Evolutionary conservation across 2,329 filamentous ascomycete species (phyloP), one percentile per base, ranked within the genome.

Genomic region (Arthrobotrys conoides): DNA sequence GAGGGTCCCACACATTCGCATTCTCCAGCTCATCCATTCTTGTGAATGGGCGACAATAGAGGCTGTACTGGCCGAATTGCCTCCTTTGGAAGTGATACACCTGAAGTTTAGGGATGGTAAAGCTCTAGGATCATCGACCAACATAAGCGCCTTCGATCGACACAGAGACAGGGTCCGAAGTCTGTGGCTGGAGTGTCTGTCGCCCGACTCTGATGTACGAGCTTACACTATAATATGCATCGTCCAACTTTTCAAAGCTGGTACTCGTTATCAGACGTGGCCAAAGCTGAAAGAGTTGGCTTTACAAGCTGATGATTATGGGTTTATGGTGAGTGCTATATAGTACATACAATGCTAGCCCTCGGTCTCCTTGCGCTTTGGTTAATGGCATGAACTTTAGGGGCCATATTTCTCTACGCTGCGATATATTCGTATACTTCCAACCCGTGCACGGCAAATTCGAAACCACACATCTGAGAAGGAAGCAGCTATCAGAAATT

Each of bases 31-130:
- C 3, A 24, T 48, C 20, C 12, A 14, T 14, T 73, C 70, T 1
- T 73, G 70, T 41, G 30, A 53, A 5, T 73, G 70, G 59, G 51
- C 64, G 8, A 73, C 70, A 0, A 48, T 73, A 18, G 70, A 67
- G 41, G 18, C 57, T 1, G n/a, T 61, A 5, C 18, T 73, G 10
- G 10, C 36, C 10, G 41, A 59, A 8, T 20, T 73, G 3, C 49
- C 24, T 1, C 70, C 70, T 8, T 27, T 73, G 3, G 63, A 73
- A 16, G 36, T 67, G 9, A 22, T 73, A 36, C 61, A 73, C 16
- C 24, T 73, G 14, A 36, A 49, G n/a, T 61, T 73, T 16, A 48
- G 49, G 5, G 65, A 55, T n/a, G 65, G 27, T 1, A 51, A 41
- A 5, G 6, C 48, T 3, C 4, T 44, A 9, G 48, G 30, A 8